Percentiles rank a stretch among this genome's conserved stretches.
Evolutionary conservation across 2,329 filamentous ascomycete species (phyloP).

Genomic region (Atkinsonella texensis): DNA sequence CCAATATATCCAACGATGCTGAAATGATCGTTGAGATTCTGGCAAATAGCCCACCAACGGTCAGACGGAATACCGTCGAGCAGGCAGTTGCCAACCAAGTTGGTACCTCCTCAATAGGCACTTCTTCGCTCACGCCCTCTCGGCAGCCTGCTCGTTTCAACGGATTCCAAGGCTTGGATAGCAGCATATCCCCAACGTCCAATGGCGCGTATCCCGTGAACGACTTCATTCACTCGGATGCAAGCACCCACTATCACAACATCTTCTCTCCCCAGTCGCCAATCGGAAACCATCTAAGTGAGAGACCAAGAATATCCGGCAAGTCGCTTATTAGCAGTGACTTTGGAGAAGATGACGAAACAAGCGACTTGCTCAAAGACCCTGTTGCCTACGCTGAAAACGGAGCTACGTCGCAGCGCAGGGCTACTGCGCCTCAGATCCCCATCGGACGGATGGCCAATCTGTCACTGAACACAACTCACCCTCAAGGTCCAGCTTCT

Average conservation of each 20-base stretch:
- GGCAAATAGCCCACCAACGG: constrained; percentile 23
- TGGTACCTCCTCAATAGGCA: constrained; percentile 27
- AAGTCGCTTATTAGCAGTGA: constrained; percentile 65
- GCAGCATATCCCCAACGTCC: constrained; percentile 44
- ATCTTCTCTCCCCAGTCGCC: constrained; percentile 65
- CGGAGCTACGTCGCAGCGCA: constrained; percentile 35
- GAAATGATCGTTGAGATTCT: constrained; percentile 48
- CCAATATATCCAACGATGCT: constrained; percentile 36
- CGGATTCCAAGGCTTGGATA: constrained; percentile 50
- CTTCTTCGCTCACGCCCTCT: constrained; percentile 28
- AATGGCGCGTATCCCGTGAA: constrained; percentile 38
- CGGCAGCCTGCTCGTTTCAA: constrained; percentile 50
- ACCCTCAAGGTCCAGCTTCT: constrained; percentile 37
- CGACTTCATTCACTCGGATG: constrained; percentile 48
- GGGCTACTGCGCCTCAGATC: constrained; percentile 60
- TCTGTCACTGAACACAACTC: constrained; percentile 59
- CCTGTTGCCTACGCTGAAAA: constrained; percentile 62
- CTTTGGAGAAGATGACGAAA: constrained; percentile 53
- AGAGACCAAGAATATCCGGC: constrained; percentile 47
- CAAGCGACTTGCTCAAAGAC: constrained; percentile 58
- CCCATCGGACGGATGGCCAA: constrained; percentile 56
- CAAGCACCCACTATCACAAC: constrained; percentile 42
- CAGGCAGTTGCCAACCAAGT: constrained; percentile 12
- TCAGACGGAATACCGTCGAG: constrained; percentile 17
- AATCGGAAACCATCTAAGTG: constrained; percentile 56